A percentile compares a stretch with the other conserved stretches of the same genome.
Conservation (phyloP, 78 protist species). For the Chrysochromulina parva region DNA sequence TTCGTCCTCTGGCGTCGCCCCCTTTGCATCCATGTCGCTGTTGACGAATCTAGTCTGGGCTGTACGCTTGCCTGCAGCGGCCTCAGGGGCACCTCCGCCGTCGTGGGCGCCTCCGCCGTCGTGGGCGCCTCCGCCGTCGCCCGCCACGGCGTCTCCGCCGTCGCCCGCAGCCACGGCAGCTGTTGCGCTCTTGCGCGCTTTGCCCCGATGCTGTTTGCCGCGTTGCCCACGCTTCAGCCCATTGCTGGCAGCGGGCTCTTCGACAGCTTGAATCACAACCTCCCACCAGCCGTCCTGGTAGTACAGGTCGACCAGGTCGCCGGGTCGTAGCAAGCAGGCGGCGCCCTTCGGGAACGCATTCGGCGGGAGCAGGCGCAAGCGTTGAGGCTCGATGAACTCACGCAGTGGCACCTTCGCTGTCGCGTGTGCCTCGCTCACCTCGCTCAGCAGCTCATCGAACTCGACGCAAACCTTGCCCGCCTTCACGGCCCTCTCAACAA, state of each 20-base stretch:
- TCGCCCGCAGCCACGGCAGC: too few relatives aligned
- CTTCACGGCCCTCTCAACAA: background rate
- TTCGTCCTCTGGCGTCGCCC: background rate
- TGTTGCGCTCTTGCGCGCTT: too few relatives aligned
- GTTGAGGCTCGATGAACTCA: background rate
- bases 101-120: too few relatives aligned
- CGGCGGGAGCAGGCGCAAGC: background rate
- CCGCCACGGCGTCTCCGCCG: too few relatives aligned
- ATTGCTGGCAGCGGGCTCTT: too few relatives aligned
- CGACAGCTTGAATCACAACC: background rate
- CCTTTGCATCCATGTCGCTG: too few relatives aligned
- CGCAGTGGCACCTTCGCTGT: background rate
- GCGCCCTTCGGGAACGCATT: background rate
- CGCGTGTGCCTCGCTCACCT: background rate
- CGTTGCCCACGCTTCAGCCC: too few relatives aligned
- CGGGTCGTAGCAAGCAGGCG: background rate
- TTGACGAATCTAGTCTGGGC: too few relatives aligned
- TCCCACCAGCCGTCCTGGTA: constrained; percentile 1
- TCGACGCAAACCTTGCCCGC: background rate
- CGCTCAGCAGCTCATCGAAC: background rate
- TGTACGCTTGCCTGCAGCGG: too few relatives aligned
- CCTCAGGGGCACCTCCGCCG: too few relatives aligned
- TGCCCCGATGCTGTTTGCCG: too few relatives aligned
- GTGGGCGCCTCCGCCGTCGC: too few relatives aligned
- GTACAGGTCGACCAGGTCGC: background rate